These are phyloP conservation scores for Daldinia loculata DNA, from an alignment of 495 filamentous ascomycete species.

Conservation along the genomic window DNA sequence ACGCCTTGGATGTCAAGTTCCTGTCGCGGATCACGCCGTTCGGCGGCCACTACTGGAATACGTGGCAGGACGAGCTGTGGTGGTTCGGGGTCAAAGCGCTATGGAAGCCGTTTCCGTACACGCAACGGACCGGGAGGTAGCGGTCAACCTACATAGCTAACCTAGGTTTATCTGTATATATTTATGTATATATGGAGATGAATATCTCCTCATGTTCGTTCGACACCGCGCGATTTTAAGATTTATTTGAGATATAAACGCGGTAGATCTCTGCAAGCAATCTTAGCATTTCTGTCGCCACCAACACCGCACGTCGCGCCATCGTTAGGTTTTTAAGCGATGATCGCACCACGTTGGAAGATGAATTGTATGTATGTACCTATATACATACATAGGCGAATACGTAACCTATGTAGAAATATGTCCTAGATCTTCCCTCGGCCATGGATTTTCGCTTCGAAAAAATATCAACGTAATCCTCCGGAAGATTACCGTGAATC, in stretches of 20 bases:
- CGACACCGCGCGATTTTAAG: conserved; percentile 9
- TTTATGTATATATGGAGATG: background rate
- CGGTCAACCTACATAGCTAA: background rate
- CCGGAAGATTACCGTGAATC: background rate
- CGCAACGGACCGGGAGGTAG: conserved; percentile 24
- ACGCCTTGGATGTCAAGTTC: conserved; percentile 24
- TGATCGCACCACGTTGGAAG: conserved; percentile 15
- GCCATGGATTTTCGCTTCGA: background rate
- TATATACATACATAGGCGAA: background rate
- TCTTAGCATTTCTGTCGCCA: background rate
- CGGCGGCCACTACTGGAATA: conserved; percentile 49
- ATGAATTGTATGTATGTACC: background rate
- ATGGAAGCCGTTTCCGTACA: conserved; percentile 46
- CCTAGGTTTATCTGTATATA: background rate
- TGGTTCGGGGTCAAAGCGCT: conserved; percentile 47
- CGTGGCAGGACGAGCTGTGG: conserved; percentile 50
- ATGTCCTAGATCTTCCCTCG: background rate
- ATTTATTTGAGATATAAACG: background rate
- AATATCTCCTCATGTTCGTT: conserved; percentile 7
- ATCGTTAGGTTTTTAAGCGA: conserved; percentile 4
- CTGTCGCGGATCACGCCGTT: conserved; percentile 43
- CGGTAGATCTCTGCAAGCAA: background rate
- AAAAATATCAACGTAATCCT: background rate
- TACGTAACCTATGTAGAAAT: background rate
- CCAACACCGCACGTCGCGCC: background rate